A percentile compares a stretch with the other conserved stretches of the same genome.
phyloP scores from a whole-genome alignment of 371 early-diverging fungal genomes.

The Pancytospora epiphaga region DNA sequence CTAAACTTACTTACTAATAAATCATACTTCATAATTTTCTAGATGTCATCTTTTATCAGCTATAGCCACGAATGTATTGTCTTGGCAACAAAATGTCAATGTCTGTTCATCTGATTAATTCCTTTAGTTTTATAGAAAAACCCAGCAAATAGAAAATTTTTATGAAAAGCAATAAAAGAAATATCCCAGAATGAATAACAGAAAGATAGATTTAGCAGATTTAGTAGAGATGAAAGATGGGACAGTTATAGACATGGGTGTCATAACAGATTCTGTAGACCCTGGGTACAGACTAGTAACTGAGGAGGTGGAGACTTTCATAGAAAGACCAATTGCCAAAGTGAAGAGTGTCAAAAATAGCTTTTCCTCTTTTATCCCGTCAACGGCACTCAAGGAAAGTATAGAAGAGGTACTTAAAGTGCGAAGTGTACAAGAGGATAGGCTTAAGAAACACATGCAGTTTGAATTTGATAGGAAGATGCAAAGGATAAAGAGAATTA shows the following conservation, averaged over 20 bases:
- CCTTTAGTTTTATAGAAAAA: no score
- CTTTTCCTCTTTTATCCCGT: neutral
- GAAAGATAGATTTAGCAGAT: neutral
- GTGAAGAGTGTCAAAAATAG: neutral
- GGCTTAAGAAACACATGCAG: constrained; percentile 21
- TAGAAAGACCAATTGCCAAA: neutral
- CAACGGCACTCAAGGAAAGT: neutral
- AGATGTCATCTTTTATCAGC: no score
- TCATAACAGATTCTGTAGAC: neutral
- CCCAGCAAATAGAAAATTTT: no score
- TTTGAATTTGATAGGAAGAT: constrained; percentile 50
- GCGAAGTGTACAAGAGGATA: constrained; percentile 13
- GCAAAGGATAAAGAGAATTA: constrained; percentile 55
- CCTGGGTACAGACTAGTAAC: neutral
- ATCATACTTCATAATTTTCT: no score
- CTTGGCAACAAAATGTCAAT: no score
- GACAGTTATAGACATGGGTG: neutral
- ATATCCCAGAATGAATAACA: neutral
- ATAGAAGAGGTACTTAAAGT: constrained; percentile 11
- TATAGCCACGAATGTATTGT: no score
- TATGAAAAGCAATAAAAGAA: no score
- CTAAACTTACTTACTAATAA: no score
- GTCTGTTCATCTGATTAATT: no score
- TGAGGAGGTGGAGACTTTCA: constrained; percentile 4
- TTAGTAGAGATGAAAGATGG: neutral